A percentile compares a stretch with the other conserved stretches of the same genome.
Conservation (phyloP, 768 basidiomycete genomes). For the Nevesoporus exiguus region DNA sequence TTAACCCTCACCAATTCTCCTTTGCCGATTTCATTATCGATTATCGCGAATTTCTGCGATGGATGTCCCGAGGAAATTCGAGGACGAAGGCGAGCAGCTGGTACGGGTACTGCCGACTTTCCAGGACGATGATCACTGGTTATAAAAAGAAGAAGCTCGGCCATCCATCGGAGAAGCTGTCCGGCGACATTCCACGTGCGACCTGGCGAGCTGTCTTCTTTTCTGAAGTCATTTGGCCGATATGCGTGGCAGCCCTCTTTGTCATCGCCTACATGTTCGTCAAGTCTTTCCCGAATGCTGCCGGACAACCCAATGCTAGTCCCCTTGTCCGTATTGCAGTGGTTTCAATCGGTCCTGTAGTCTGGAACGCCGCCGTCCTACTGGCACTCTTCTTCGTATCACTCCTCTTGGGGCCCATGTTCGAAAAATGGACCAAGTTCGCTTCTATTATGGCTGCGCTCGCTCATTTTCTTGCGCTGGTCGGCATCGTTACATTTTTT, state of each 20-base stretch:
- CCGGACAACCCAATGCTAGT: conserved; percentile 67
- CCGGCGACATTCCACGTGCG: conserved; percentile 91
- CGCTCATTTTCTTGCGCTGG: conserved; percentile 77
- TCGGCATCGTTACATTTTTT: conserved; percentile 87
- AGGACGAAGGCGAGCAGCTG: conserved; percentile 95
- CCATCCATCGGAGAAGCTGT: conserved; percentile 95
- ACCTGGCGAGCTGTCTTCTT: conserved; percentile 80
- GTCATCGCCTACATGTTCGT: conserved; percentile 88
- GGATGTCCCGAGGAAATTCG: conserved; percentile 99
- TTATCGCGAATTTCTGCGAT: conserved; percentile 95
- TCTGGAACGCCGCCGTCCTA: conserved; percentile 91
- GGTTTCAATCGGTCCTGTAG: conserved; percentile 88
- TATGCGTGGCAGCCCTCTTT: conserved; percentile 73
- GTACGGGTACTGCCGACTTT: conserved; percentile 99
- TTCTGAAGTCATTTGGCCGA: conserved; percentile 79
- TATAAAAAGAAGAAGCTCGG: conserved; percentile 99
- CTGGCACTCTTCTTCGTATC: conserved; percentile 85
- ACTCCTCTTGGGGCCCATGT: conserved; percentile 89
- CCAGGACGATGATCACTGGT: conserved; percentile 95
- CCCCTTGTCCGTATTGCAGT: conserved; percentile 86
- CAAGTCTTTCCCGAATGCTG: conserved; percentile 76
- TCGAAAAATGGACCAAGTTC: conserved; percentile 82
- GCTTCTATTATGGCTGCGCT: conserved; percentile 89
- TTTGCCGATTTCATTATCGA: conserved; percentile 97
- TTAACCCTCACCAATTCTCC: conserved; percentile 99